Base-by-base conservation (phyloP, 208 protist species). In the Leishmania gerbilli region DNA sequence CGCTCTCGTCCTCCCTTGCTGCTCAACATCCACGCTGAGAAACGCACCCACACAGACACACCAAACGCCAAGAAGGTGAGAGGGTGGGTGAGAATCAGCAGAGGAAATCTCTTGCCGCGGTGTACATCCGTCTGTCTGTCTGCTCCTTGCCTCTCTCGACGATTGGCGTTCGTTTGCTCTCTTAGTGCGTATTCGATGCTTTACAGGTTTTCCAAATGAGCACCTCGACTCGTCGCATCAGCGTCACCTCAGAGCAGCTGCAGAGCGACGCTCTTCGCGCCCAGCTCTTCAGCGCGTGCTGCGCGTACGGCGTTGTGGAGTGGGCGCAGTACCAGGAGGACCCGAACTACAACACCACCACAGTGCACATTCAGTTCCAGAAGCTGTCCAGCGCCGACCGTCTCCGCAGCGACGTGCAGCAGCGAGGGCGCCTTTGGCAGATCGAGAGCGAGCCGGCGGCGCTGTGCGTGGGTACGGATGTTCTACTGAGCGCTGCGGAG, bases 301-400 rank as follows among this genome's bases (percentile, higher is more conserved):
- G 89, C 34, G 75, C 86, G 51, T 96, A 96, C 84, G 92, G 92
- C 13, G 74, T 88, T 31, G 87, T 96, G 56, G 92, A 96, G 76
- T 85, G 84, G 60, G 53, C 91, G 17, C 80, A 76, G 58, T 91
- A 84, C 71, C 85, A 94, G 42, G 87, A 90, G 55, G 88, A 88
- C 76, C 58, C 74, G 19, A 86, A 90, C 76, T 95, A 92, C 79
- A 88, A 92, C 86, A 84, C 83, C 15, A 88, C 82, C 19, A 85
- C 81, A 24, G 87, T 92, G 58, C 74, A 81, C 40, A 62, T 95
- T 40, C 93, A 96, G 83, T 96, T 93, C 68, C 93, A 96, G 84
- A 86, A 86, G 40, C 77, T 96, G 42, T 96, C 91, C 19, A 78
- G 84, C 40, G 86, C 93, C 34, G 91, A 95, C 53, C 84, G 84